A percentile compares a stretch with the other conserved stretches of the same genome.
These are phyloP conservation scores for Letharia lupina DNA, from an alignment of 495 filamentous ascomycete species.

Conservation along the genomic window DNA sequence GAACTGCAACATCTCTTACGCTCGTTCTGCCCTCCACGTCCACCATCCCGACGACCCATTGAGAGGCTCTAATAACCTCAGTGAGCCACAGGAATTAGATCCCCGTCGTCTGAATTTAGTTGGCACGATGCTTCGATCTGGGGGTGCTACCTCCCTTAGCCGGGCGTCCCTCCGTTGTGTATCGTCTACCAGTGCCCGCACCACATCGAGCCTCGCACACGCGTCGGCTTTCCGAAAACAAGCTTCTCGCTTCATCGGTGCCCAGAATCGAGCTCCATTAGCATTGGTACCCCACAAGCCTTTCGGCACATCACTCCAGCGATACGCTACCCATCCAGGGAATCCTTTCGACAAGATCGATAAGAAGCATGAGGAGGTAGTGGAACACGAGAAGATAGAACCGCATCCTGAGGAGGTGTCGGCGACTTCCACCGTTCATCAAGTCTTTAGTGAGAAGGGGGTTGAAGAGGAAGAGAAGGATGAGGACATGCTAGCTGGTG, in stretches of 20 bases:
- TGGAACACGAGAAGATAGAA: conserved; percentile 43
- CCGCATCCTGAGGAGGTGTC: conserved; percentile 51
- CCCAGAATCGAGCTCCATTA: conserved; percentile 21
- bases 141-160: conserved; percentile 40
- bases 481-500: conserved; percentile 56
- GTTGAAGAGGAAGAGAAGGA: conserved; percentile 34
- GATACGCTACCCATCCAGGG: conserved; percentile 33
- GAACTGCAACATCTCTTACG: neutral
- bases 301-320: conserved; percentile 45
- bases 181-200: conserved; percentile 35
- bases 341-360: conserved; percentile 38
- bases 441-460: conserved; percentile 42
- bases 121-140: conserved; percentile 41
- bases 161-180: conserved; percentile 42
- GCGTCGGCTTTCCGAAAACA: conserved; percentile 32
- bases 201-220: conserved; percentile 37
- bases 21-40: neutral
- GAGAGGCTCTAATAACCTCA: neutral
- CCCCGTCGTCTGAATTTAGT: neutral
- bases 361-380: conserved; percentile 42
- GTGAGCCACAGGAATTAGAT: neutral
- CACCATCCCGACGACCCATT: conserved; percentile 3
- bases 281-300: conserved; percentile 43
- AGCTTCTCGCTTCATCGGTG: conserved; percentile 20
- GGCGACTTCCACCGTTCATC: conserved; percentile 46